Conservation (phyloP, 495 filamentous ascomycete species). For the Baudoinia panamericana region DNA sequence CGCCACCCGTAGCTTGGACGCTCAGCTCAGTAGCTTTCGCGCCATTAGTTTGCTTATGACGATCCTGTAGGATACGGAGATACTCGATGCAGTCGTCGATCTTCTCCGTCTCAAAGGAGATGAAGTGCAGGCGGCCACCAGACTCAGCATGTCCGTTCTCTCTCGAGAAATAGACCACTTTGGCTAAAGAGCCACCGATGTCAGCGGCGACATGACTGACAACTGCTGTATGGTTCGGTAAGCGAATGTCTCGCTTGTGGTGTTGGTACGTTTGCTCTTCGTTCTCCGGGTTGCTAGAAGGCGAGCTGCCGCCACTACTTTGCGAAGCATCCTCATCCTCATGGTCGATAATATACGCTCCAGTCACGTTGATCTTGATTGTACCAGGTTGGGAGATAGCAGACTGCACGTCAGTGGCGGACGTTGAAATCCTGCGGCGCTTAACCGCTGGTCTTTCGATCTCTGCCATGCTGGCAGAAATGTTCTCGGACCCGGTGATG, state of each 20-base stretch:
- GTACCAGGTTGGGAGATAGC: constrained; percentile 72
- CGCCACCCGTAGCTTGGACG: constrained; percentile 89
- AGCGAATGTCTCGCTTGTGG: constrained; percentile 81
- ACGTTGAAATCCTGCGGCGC: constrained; percentile 31
- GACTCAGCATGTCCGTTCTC: constrained; percentile 47
- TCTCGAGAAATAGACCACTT: constrained; percentile 91
- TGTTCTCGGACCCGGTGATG: not conserved
- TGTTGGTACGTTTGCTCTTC: constrained; percentile 51
- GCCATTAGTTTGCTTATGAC: constrained; percentile 63
- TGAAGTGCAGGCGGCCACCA: constrained; percentile 84
- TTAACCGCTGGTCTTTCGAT: constrained; percentile 17
- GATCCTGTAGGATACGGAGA: constrained; percentile 66
- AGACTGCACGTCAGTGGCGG: constrained; percentile 43
- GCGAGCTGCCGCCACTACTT: constrained; percentile 4
- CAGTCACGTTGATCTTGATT: constrained; percentile 86
- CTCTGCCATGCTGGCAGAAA: constrained; percentile 9
- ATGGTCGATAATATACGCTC: constrained; percentile 89
- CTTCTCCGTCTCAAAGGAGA: constrained; percentile 86
- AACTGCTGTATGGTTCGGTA: constrained; percentile 82
- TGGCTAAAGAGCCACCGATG: constrained; percentile 92
- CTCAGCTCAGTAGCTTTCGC: constrained; percentile 45
- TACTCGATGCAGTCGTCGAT: constrained; percentile 87
- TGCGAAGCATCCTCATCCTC: constrained; percentile 31
- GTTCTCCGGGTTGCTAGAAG: constrained; percentile 31
- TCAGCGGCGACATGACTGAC: constrained; percentile 96